Evolutionary conservation across 345 rosid genomes (phyloP), one percentile per base, ranked within the genome.

Genomic region (Linum lewisii): DNA sequence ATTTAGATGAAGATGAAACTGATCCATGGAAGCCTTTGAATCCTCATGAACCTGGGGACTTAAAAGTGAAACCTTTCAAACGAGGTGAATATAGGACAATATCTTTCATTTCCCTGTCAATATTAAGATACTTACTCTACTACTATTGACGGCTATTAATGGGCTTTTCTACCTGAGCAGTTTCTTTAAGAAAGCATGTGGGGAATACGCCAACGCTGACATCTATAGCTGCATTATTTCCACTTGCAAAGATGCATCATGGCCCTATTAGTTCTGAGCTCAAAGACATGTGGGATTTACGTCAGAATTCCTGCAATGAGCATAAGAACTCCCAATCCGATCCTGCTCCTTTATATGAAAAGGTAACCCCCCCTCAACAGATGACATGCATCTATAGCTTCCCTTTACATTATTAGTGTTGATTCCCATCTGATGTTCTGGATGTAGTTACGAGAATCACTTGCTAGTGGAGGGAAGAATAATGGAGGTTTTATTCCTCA

Each of bases 11-110:
- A 13, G 24, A 42, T 11, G 82, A 82, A 49, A 79, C 77, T 60
- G 92, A 93, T 77, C 99, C 92, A 11, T 93, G 99, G 97, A 85
- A 87, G 72, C 92, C 90, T 70, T 61, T 93, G 69, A 85, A 85
- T 78, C 97, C 97, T 53, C 88, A 93, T 78, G 99, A 87, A 72
- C 80, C 83, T 24, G 97, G 99, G 83, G 85, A 73, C 64, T 72
- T 89, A 74, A 90, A 84, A 85, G 82, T 85, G 71, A 89, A 76
- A 75, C 90, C 95, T 66, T 89, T 84, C 66, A 82, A 63, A 72
- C 85, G 80, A 87, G 97, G 99, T 93, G 52, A 44, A 14, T 63
- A 32, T 52, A 1, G n/a, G 59, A 58, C 21, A 18, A 24, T 36
- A 38, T 21, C 32, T 47, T 62, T 59, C 51, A 71, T 50, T 58